Base-by-base conservation (phyloP, 768 basidiomycete genomes). In the Favolaschia claudopus region DNA sequence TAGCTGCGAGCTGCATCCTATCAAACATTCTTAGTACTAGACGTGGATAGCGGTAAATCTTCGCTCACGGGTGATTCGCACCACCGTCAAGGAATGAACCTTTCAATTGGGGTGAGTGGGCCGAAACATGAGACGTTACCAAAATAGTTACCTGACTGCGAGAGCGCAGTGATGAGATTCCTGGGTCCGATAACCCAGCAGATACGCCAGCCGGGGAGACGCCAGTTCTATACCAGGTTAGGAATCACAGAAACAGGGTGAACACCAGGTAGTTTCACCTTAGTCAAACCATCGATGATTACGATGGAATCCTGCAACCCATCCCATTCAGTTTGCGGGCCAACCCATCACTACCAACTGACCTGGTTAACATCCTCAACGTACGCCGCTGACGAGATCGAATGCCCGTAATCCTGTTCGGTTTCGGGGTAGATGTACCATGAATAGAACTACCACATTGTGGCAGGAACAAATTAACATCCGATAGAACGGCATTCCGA, bases 141-240 rank as follows among this genome's bases (percentile, higher is more conserved):
- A n/a, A n/a, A n/a, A n/a, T n/a, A n/a, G n/a, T n/a, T 59, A 77
- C 90, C 92, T 22, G 91, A 91, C 70, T 98, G 96, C n/a, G 92
- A 93, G 37, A 98, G 84, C 1, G 95, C 95, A 8, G 89, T 88
- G 64, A 97, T 82, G 40, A 97, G 71, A 71, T 92, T 91, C 76
- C 91, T 94, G 15, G 95, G 96, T 1, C 94, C 95, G 20, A 96
- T 71, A 29, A 97, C 94, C 95, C 92, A 94, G 76, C 93, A 96
- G 36, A 95, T 79, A 63, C 96, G 85, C 94, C 94, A 98, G 32
- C 96, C 96, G 9, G 95, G 95, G 53, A 96, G 87, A 67, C 95
- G 88, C 90, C 92, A 96, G 74, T 95, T 95, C 91, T 97, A 74
- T 5, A 27, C 31, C 19, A 10, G 28, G 27, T 49, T 25, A 53